A percentile compares a stretch with the other conserved stretches of the same genome.
Evolutionary conservation across 2,329 filamentous ascomycete genomes (phyloP).

Genomic region (Epichloe aotearoae): DNA sequence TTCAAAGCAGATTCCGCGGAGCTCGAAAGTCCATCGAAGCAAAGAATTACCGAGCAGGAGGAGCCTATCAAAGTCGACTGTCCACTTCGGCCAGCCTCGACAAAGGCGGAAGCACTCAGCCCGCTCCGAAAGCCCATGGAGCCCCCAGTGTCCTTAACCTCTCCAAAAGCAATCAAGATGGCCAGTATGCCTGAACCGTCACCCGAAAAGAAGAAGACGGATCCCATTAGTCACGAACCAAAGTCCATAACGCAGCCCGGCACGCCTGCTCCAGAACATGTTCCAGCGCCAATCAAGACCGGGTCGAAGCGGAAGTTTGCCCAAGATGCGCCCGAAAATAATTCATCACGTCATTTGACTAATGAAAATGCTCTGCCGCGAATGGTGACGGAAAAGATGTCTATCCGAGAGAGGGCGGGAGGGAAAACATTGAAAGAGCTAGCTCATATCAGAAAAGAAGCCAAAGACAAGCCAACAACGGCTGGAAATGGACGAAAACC

Average conservation of each 20-base stretch:
- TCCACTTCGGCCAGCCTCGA: slow-evolving; percentile 18
- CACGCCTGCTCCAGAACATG: slow-evolving; percentile 5
- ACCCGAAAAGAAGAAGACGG: slow-evolving; percentile 15
- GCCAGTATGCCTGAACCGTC: slow-evolving; percentile 9
- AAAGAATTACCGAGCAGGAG: slow-evolving; percentile 44
- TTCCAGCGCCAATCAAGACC: slow-evolving; percentile 23
- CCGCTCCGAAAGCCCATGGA: slow-evolving; percentile 14
- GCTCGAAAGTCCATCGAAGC: slow-evolving; percentile 49
- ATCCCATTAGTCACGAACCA: not conserved
- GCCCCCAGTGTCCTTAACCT: slow-evolving; percentile 18
- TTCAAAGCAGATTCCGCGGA: slow-evolving; percentile 48
- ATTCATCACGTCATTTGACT: slow-evolving; percentile 11
- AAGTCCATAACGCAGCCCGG: not conserved
- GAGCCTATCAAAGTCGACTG: slow-evolving; percentile 41
- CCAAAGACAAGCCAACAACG: slow-evolving; percentile 18
- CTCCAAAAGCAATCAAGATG: slow-evolving; percentile 14
- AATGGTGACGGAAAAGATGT: slow-evolving; percentile 12
- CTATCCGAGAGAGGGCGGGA: slow-evolving; percentile 22
- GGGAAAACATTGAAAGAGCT: slow-evolving; percentile 35
- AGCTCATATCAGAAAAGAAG: slow-evolving; percentile 28
- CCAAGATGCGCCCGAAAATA: slow-evolving; percentile 37
- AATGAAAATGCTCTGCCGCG: slow-evolving; percentile 17
- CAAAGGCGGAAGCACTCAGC: slow-evolving; percentile 9
- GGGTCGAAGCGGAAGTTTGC: slow-evolving; percentile 46
- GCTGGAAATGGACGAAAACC: slow-evolving; percentile 29